A percentile compares a stretch with the other conserved stretches of the same genome.
phyloP scores from a whole-genome alignment of 176 grass and related monocot genomes.

The Avena sativa region DNA sequence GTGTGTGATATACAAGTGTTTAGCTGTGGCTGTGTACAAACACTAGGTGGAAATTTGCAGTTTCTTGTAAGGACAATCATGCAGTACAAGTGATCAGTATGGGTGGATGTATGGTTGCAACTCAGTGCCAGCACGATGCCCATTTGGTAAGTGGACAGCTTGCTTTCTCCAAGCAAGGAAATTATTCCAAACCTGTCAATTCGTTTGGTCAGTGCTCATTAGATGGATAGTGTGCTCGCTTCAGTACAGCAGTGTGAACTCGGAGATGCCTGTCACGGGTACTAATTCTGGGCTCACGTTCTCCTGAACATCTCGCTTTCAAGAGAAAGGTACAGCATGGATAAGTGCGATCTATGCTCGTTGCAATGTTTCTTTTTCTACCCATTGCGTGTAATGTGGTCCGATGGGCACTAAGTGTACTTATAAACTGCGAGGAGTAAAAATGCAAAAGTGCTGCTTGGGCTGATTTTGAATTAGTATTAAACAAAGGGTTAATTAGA shows the following conservation, averaged over 20 bases:
- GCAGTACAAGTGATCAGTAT: conserved; percentile 6
- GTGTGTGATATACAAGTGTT: neutral
- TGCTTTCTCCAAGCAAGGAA: conserved; percentile 47
- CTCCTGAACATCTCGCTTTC: neutral
- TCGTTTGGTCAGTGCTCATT: neutral
- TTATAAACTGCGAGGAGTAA: neutral
- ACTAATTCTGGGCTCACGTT: conserved; percentile 17
- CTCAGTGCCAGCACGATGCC: neutral
- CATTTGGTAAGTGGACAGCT: conserved; percentile 9
- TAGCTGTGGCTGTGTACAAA: conserved; percentile 3
- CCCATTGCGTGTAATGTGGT: neutral
- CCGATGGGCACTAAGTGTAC: neutral
- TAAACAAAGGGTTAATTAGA: too few relatives aligned
- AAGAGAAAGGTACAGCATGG: neutral
- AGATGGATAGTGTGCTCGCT: neutral
- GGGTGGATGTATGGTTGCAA: neutral
- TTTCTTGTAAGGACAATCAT: neutral
- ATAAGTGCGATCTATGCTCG: neutral
- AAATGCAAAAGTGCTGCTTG: neutral
- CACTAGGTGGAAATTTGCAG: neutral
- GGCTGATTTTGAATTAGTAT: neutral
- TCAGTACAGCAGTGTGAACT: neutral
- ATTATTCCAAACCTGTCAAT: conserved; percentile 32
- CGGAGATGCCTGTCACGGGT: conserved; percentile 30
- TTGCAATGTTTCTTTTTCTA: neutral